phyloP scores from a whole-genome alignment of 495 filamentous ascomycete genomes.

The Aspergillus campestris region DNA sequence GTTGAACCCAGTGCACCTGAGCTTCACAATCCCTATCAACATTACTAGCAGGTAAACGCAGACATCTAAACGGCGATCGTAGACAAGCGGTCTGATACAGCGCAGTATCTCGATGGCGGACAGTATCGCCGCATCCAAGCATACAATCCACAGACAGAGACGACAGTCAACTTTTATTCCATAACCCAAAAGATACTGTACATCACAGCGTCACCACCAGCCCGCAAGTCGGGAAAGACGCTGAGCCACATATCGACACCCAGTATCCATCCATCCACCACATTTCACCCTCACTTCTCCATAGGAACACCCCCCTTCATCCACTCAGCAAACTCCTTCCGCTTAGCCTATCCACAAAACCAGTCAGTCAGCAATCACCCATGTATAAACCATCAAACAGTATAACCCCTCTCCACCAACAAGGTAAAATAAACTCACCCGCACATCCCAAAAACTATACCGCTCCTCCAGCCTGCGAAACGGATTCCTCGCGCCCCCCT shows the following conservation, averaged over 20 bases:
- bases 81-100: no score
- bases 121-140: no score
- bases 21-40: no score
- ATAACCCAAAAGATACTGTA: background rate
- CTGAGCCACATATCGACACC: no score
- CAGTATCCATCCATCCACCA: background rate
- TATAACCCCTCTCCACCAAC: conserved; percentile 28
- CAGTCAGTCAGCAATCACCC: conserved; percentile 1
- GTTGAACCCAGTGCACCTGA: no score
- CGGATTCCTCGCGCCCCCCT: conserved; percentile 45
- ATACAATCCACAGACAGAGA: no score
- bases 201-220: no score
- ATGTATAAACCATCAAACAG: background rate
- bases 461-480: conserved; percentile 49
- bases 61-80: no score
- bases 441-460: conserved; percentile 60
- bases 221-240: no score
- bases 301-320: conserved; percentile 36
- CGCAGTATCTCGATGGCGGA: no score
- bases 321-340: conserved; percentile 71
- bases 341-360: conserved; percentile 49
- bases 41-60: no score
- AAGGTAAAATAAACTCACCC: conserved; percentile 43
- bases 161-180: background rate
- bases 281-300: conserved; percentile 20